phyloP scores from a whole-genome alignment of 2,329 filamentous ascomycete species.

The Clonostachys sp. region DNA sequence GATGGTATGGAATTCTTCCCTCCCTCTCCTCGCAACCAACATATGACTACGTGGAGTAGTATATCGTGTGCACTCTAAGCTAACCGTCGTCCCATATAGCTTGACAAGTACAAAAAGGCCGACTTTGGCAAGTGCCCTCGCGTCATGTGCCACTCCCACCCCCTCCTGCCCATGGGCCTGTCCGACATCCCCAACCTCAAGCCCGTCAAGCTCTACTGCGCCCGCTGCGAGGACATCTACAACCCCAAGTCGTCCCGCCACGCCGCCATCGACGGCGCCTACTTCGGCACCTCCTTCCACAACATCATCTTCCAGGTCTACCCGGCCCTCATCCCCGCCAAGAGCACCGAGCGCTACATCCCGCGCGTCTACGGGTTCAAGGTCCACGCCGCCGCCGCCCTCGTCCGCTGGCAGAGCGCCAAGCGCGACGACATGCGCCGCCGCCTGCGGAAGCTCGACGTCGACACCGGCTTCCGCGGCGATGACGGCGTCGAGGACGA shows the following conservation, averaged over 20 bases:
- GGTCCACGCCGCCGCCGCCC: conserved; percentile 82
- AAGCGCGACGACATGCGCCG: conserved; percentile 79
- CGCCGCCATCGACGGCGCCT: conserved; percentile 91
- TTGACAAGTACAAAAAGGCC: conserved; percentile 97
- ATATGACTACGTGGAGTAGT: not conserved
- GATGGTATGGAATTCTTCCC: conserved; percentile 62
- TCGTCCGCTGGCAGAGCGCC: conserved; percentile 86
- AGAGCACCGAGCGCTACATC: conserved; percentile 80
- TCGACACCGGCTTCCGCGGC: conserved; percentile 78
- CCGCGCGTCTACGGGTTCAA: conserved; percentile 93
- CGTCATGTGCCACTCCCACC: conserved; percentile 90
- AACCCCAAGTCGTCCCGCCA: conserved; percentile 97
- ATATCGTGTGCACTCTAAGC: not conserved
- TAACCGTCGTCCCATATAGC: conserved; percentile 43
- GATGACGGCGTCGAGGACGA: conserved; percentile 58
- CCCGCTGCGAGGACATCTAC: conserved; percentile 96
- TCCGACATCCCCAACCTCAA: conserved; percentile 84
- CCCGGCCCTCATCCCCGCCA: conserved; percentile 80
- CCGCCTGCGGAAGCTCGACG: conserved; percentile 63
- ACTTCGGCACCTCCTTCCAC: conserved; percentile 97
- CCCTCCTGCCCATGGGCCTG: conserved; percentile 90
- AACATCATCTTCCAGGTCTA: conserved; percentile 99
- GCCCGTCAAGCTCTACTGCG: conserved; percentile 95
- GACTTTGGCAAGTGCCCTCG: conserved; percentile 98
- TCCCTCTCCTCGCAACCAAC: conserved; percentile 1